A percentile compares a stretch with the other conserved stretches of the same genome.
Evolutionary conservation across 2,329 filamentous ascomycete genomes (phyloP).

Genomic region (Coleophoma crateriformis): DNA sequence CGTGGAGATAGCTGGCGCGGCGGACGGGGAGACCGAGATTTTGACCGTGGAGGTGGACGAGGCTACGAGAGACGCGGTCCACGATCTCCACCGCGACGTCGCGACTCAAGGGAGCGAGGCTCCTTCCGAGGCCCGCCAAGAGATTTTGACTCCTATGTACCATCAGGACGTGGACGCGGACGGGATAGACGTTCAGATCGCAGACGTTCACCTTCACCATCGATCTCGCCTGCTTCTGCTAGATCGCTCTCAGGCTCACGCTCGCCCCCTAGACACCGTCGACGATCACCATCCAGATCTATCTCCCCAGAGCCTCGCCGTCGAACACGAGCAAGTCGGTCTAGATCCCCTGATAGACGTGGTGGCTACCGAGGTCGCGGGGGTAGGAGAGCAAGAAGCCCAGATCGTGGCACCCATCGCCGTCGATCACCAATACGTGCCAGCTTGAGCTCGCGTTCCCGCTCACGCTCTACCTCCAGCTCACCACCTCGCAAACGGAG

Average conservation of each 20-base stretch:
- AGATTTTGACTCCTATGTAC: slow-evolving; percentile 27
- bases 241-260: slow-evolving; percentile 22
- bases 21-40: slow-evolving; percentile 46
- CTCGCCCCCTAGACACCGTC: slow-evolving; percentile 19
- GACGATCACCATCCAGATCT: slow-evolving; percentile 23
- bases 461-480: slow-evolving; percentile 17
- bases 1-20: slow-evolving; percentile 39
- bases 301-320: slow-evolving; percentile 23
- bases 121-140: slow-evolving; percentile 22
- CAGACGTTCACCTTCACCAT: slow-evolving; percentile 24
- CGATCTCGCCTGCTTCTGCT: neutral
- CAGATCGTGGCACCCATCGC: slow-evolving; percentile 20
- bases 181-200: slow-evolving; percentile 22
- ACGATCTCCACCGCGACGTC: slow-evolving; percentile 30
- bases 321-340: slow-evolving; percentile 12
- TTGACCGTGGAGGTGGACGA: slow-evolving; percentile 27
- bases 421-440: slow-evolving; percentile 21
- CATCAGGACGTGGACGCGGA: slow-evolving; percentile 21
- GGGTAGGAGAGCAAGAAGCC: slow-evolving; percentile 22
- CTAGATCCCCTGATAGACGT: slow-evolving; percentile 23
- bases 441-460: slow-evolving; percentile 10
- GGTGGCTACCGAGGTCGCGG: slow-evolving; percentile 20
- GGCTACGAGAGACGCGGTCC: slow-evolving; percentile 40
- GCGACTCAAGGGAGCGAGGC: slow-evolving; percentile 29
- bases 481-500: slow-evolving; percentile 20